Base-by-base conservation (phyloP, 2,329 filamentous ascomycete species). In the Monosporascus sp. region DNA sequence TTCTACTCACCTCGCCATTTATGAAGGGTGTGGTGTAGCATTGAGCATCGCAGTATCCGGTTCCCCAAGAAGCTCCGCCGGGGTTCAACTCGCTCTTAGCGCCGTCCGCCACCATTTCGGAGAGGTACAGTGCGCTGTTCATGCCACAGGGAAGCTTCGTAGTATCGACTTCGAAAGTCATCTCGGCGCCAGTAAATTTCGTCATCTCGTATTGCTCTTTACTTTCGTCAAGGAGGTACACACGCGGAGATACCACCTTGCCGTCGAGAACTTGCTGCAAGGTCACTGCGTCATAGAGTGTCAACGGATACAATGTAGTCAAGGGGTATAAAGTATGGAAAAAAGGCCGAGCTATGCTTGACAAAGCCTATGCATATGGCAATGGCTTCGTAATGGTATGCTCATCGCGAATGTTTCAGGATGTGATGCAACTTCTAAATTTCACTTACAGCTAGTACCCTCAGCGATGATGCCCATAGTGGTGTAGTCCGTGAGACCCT, bases 151-250 rank as follows among this genome's bases (percentile, higher is more conserved):
- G 78, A 7, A 86, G 74, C 59, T 78, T 77, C 48, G 81, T 84
- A 40, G 81, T 76, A 63, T 87, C 84, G 31, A 86, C 79, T 51
- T 86, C 82, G 59, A 87, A 86, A 20, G 80, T 77, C 64, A 87
- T 78, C 65, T 87, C 84, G 61, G 78, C 70, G 66, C 80, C 80
- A 46, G 79, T 75, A 55, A 86, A 72, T 59, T 84, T 75, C 66
- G 86, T 76, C 62, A 80, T 74, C 68, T 85, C 70, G 66, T 87
- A 87, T 50, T 77, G 77, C 58, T 74, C 74, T 55, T 81, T 78
- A 52, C 75, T 71, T 59, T 55, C 68, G 60, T 77, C 76, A 63
- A 86, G 75, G 52, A 86, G 73, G 67, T 85, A 87, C 51, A 84
- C 68, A 55, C 84, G 76, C 7, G 80, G 67, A 3, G 65, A 67